phyloP scores from a whole-genome alignment of 1,284 basidiomycete genomes.

The Tremellales sp. region DNA sequence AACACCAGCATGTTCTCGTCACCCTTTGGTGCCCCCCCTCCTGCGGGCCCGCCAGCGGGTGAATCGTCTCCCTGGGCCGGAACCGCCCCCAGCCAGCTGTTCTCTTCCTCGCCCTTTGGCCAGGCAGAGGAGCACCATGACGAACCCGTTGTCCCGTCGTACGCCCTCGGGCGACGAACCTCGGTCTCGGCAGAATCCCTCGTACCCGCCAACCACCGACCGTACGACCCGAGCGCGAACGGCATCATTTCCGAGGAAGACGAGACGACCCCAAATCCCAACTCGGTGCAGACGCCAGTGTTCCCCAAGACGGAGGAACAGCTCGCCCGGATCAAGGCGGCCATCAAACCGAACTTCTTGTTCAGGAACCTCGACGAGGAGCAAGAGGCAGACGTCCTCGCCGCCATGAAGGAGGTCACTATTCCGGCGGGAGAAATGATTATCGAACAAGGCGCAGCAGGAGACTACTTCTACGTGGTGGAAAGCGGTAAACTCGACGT shows the following conservation, averaged over 20 bases:
- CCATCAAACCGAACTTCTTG: slow-evolving; percentile 85
- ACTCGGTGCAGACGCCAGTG: slow-evolving; percentile 53
- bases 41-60: slow-evolving; percentile 4
- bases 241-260: slow-evolving; percentile 39
- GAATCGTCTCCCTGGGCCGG: slow-evolving; percentile 10
- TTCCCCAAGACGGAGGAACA: slow-evolving; percentile 83
- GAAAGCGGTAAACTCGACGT: slow-evolving; percentile 85
- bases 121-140: slow-evolving; percentile 25
- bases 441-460: slow-evolving; percentile 93
- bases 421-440: slow-evolving; percentile 73
- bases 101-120: slow-evolving; percentile 40
- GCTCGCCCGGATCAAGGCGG: slow-evolving; percentile 76
- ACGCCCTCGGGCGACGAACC: slow-evolving; percentile 84
- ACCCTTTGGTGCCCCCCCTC: slow-evolving; percentile 23
- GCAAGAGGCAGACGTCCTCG: slow-evolving; percentile 85
- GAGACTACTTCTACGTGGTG: slow-evolving; percentile 97
- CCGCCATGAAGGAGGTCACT: slow-evolving; percentile 89
- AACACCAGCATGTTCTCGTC: slow-evolving; percentile 21
- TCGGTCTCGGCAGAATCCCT: slow-evolving; percentile 98
- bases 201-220: slow-evolving; percentile 62
- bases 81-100: slow-evolving; percentile 25
- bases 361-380: slow-evolving; percentile 97
- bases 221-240: slow-evolving; percentile 22
- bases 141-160: slow-evolving; percentile 43
- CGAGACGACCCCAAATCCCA: slow-evolving; percentile 39